Percentiles rank a stretch among this genome's conserved stretches.
phyloP scores from a whole-genome alignment of 176 grass and related monocot genomes.

The Pontederia crassipes region DNA sequence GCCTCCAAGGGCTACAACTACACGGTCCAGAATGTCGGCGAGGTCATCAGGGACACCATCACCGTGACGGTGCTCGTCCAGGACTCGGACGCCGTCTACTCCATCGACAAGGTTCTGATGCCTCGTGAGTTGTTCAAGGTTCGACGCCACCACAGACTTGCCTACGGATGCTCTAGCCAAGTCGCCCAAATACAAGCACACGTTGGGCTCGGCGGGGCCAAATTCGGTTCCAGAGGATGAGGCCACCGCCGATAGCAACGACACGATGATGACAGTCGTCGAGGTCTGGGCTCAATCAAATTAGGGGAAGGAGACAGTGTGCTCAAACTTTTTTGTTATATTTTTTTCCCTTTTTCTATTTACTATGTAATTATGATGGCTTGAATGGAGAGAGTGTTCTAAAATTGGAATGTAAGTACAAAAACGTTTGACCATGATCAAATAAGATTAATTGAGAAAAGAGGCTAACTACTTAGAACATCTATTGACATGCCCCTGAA shows the following conservation, averaged over 20 bases:
- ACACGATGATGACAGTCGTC: not conserved
- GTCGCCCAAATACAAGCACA: not conserved
- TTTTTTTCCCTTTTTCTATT: no score
- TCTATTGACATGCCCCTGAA: no score
- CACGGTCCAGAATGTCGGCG: not conserved
- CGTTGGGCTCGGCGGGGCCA: not conserved
- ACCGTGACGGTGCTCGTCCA: slow-evolving; percentile 1
- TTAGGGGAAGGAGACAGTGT: no score
- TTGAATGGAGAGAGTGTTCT: no score
- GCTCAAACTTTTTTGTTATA: no score
- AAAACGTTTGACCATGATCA: no score
- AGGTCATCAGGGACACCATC: slow-evolving; percentile 8
- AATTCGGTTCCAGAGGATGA: no score
- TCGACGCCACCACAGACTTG: not conserved
- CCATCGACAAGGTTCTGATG: slow-evolving; percentile 8
- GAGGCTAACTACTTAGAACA: no score
- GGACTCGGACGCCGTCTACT: slow-evolving; percentile 13
- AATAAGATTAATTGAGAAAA: no score
- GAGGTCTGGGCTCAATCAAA: no score
- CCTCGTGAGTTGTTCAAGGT: not conserved
- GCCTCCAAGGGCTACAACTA: slow-evolving; percentile 2
- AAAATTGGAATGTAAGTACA: no score
- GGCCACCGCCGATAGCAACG: not conserved
- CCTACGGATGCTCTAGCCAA: not conserved
- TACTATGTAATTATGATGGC: no score